Evolutionary conservation across 2,329 filamentous ascomycete genomes (phyloP).

Genomic region (Alternaria angustiovoidea): DNA sequence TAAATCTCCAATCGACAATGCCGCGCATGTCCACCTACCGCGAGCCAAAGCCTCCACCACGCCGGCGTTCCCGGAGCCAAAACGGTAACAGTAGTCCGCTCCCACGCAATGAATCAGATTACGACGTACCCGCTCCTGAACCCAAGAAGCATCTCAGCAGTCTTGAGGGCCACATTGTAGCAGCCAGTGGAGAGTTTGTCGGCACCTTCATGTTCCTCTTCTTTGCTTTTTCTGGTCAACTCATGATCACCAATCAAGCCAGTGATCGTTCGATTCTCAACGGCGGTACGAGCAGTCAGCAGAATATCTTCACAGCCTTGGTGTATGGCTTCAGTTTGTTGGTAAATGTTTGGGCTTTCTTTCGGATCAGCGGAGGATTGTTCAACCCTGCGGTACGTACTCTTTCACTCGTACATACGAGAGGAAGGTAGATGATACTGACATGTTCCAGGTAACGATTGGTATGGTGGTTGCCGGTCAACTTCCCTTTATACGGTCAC

Average conservation of each 20-base stretch:
- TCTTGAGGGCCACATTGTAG: conserved; percentile 32
- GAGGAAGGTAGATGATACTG: not conserved
- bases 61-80: conserved; percentile 10
- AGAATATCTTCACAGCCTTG: conserved; percentile 40
- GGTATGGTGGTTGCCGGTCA: conserved; percentile 33
- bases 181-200: conserved; percentile 40
- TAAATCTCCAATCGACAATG: not conserved
- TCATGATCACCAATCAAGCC: conserved; percentile 34
- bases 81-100: not conserved
- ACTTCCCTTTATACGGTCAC: conserved; percentile 24
- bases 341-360: conserved; percentile 46
- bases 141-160: conserved; percentile 18
- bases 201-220: conserved; percentile 46
- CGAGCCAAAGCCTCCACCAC: conserved; percentile 16
- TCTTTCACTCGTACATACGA: not conserved
- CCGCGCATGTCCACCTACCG: conserved; percentile 14
- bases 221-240: conserved; percentile 39
- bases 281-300: conserved; percentile 26
- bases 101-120: conserved; percentile 1
- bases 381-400: conserved; percentile 30
- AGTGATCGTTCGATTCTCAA: conserved; percentile 24
- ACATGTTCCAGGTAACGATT: conserved; percentile 28
- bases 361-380: conserved; percentile 36
- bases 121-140: conserved; percentile 6
- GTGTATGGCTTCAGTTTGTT: conserved; percentile 41